Evolutionary conservation across 177 flowering plant species (phyloP).

Genomic region (Tripterygium wilfordii): DNA sequence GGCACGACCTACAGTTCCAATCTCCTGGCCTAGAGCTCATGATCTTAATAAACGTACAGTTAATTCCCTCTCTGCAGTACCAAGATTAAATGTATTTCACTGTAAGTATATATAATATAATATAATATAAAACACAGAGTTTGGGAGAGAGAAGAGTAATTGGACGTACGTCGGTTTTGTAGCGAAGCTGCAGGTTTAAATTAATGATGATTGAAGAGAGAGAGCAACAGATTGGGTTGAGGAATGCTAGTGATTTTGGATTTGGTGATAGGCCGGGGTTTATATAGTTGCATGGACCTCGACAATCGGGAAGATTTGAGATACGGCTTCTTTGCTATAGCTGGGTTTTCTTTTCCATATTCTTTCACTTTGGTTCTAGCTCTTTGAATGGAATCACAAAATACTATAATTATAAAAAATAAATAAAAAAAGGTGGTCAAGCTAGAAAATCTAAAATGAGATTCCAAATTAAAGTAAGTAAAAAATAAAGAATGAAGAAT

Average conservation of each 20-base stretch:
- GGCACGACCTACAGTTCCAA: slow-evolving; percentile 91
- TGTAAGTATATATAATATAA: no score
- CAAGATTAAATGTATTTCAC: no score
- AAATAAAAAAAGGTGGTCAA: slow-evolving; percentile 8
- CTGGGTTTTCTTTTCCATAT: slow-evolving; percentile 18
- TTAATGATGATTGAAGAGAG: no score
- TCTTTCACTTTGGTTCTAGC: slow-evolving; percentile 14
- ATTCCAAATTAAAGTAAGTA: neutral
- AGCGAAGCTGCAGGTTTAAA: no score
- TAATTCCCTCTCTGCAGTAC: no score
- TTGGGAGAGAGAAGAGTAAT: neutral
- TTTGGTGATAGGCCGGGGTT: neutral
- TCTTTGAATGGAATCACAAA: slow-evolving; percentile 20
- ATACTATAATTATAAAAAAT: slow-evolving; percentile 8
- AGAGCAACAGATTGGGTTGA: neutral
- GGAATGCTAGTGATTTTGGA: neutral
- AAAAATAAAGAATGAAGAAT: neutral
- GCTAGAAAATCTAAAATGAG: slow-evolving; percentile 5
- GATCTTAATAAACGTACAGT: neutral
- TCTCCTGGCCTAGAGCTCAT: slow-evolving; percentile 83
- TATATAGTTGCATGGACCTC: slow-evolving; percentile 11
- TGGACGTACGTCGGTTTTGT: no score
- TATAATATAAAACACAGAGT: no score
- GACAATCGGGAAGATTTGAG: slow-evolving; percentile 18
- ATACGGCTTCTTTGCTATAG: no score